These are phyloP conservation scores for Sarocladiaceae sp. DNA, from an alignment of 2,329 filamentous ascomycete genomes.

Conservation along the genomic window DNA sequence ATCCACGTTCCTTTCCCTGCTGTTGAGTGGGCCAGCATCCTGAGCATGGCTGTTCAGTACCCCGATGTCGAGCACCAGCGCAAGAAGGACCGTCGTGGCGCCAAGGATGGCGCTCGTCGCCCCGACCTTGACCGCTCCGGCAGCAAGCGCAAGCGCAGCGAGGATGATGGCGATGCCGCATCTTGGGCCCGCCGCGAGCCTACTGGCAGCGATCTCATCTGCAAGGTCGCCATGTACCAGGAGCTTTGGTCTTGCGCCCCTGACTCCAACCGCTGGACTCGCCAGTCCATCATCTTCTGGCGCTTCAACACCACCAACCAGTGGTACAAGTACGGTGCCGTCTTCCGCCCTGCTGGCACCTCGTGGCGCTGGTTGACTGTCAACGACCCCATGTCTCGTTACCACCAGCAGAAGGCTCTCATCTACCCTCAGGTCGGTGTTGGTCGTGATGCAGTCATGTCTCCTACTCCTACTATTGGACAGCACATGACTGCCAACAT, in stretches of 20 bases:
- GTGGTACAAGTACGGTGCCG: conserved; percentile 45
- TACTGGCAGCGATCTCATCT: conserved; percentile 52
- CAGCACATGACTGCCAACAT: conserved; percentile 52
- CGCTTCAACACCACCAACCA: conserved; percentile 52
- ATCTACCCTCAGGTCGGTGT: conserved; percentile 30
- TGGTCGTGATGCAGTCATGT: conserved; percentile 45
- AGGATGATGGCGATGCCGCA: conserved; percentile 35
- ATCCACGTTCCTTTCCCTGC: conserved; percentile 56
- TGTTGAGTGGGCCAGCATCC: conserved; percentile 53
- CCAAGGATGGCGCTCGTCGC: conserved; percentile 26
- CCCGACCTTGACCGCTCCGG: conserved; percentile 27
- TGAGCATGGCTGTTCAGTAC: conserved; percentile 52
- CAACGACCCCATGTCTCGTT: conserved; percentile 54
- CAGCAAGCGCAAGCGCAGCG: conserved; percentile 35
- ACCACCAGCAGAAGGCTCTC: conserved; percentile 48
- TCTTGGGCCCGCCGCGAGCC: conserved; percentile 34
- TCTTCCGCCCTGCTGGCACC: conserved; percentile 49
- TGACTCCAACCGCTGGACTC: conserved; percentile 44
- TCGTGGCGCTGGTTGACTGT: conserved; percentile 60
- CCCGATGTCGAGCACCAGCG: conserved; percentile 38
- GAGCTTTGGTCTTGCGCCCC: conserved; percentile 57
- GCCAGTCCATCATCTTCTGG: conserved; percentile 60
- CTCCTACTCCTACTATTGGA: conserved; percentile 43
- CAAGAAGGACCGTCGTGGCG: conserved; percentile 31
- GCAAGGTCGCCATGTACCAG: conserved; percentile 63